Evolutionary conservation across 1,139 yeast genomes (phyloP), one percentile per base, ranked within the genome.

Genomic region (Kluyveromyces marxianus): DNA sequence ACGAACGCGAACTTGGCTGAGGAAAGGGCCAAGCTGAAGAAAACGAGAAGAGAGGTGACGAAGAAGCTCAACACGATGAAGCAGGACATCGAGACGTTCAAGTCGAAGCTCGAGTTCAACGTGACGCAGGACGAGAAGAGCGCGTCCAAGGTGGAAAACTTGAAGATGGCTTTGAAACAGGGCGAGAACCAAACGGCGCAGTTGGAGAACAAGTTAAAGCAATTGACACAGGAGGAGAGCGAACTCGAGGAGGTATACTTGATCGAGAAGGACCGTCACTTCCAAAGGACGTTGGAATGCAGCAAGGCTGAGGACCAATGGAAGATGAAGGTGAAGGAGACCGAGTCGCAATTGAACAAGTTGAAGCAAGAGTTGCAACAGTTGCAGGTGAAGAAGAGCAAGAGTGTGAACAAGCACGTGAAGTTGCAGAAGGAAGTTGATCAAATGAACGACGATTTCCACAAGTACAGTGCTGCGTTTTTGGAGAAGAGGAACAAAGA

Each of bases 1-100:
- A 77, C 87, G 0, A 74, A 79, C 52, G 75, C 76, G 28, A 77
- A 75, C 46, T 66, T 81, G 47, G 69, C 71, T 31, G 70, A 73
- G 41, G 76, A 77, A 49, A 75, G 74, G 54, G 51, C 67, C 3
- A 76, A 74, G 49, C 60, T 77, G 54, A 81, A 77, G 60, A 83
- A 81, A 54, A 66, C 75, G 47, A 81, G 81, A 59, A 76, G 73
- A 50, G 90, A 83, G 47, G 78, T 81, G 57, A 72, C 75, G 52
- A 81, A 79, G 54, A 74, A 73, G 55, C 62, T 77, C 27, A 60
- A 71, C 10, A 75, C 80, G 4, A 62, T 76, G 44, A 76, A 75
- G 52, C 72, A 73, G 50, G 85, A 80, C 44, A 80, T 81, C 54
- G 88, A 81, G 37, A 65, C 65, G 43, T 65, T 81, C 48, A 76